A percentile compares a stretch with the other conserved stretches of the same genome.
Evolutionary conservation across 306 rosid genomes (phyloP).

Genomic region (Quercus bicolor): DNA sequence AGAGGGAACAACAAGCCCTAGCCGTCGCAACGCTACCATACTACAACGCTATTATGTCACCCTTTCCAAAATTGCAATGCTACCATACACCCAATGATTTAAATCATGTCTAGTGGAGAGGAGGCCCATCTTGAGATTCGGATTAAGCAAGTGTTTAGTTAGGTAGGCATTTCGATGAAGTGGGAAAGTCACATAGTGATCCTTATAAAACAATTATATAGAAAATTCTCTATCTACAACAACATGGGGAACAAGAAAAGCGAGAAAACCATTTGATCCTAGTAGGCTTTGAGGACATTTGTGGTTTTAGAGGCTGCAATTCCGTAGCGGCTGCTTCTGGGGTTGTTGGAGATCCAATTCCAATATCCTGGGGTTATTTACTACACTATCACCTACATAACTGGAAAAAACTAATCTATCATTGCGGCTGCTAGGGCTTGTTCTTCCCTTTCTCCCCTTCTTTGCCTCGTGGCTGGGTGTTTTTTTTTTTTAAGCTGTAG

Average conservation of each 20-base stretch:
- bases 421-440: not conserved
- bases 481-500: no score
- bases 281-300: slow-evolving; percentile 9
- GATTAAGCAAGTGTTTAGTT: no score
- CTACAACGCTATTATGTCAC: no score
- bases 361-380: slow-evolving; percentile 15
- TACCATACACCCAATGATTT: not conserved
- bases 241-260: slow-evolving; percentile 26
- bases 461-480: no score
- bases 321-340: not conserved
- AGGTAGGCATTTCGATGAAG: no score
- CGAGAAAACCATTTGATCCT: slow-evolving; percentile 21
- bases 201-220: not conserved
- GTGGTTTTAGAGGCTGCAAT: not conserved
- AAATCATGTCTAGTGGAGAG: not conserved
- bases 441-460: no score
- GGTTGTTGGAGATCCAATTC: slow-evolving; percentile 21
- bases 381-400: slow-evolving; percentile 38
- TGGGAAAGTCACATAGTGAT: not conserved
- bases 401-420: slow-evolving; percentile 26
- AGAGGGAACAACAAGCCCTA: no score
- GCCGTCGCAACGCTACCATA: no score
- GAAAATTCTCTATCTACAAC: slow-evolving; percentile 25
- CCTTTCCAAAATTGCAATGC: no score
- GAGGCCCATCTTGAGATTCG: not conserved